Evolutionary conservation across 129 eudicot species (phyloP).

Genomic region (Logfia minima): DNA sequence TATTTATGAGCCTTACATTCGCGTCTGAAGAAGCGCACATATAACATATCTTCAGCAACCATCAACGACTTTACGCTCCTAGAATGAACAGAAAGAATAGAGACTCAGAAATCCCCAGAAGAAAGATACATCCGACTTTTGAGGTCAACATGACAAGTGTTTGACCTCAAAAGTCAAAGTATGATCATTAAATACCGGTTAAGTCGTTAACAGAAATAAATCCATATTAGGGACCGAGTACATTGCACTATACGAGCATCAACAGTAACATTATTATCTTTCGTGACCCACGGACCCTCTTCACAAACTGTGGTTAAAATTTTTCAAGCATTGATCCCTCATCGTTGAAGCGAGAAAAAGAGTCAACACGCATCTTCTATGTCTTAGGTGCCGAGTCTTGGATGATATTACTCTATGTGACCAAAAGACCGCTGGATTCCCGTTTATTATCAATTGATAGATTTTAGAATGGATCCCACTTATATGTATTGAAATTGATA

Average conservation of each 20-base stretch:
- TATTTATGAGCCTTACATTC: not conserved
- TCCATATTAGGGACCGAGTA: not conserved
- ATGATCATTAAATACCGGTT: not conserved
- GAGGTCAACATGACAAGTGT: not conserved
- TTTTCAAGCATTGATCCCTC: not conserved
- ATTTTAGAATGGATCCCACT: too few relatives aligned
- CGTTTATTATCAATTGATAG: too few relatives aligned
- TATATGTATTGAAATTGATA: too few relatives aligned
- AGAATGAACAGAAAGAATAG: not conserved
- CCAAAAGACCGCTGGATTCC: not conserved
- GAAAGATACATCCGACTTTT: not conserved
- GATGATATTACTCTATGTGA: not conserved
- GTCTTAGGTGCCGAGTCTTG: not conserved
- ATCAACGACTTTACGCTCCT: not conserved
- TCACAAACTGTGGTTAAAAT: not conserved
- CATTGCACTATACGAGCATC: not conserved
- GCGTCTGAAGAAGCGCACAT: not conserved
- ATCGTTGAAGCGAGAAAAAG: not conserved
- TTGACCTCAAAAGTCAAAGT: not conserved
- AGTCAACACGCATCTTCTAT: not conserved
- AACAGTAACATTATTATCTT: not conserved
- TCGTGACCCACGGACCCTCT: not conserved
- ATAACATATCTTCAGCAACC: not conserved
- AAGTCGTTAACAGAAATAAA: not conserved
- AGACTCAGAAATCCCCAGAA: not conserved